phyloP scores from a whole-genome alignment of 768 basidiomycete genomes.

The Collybia sordida region DNA sequence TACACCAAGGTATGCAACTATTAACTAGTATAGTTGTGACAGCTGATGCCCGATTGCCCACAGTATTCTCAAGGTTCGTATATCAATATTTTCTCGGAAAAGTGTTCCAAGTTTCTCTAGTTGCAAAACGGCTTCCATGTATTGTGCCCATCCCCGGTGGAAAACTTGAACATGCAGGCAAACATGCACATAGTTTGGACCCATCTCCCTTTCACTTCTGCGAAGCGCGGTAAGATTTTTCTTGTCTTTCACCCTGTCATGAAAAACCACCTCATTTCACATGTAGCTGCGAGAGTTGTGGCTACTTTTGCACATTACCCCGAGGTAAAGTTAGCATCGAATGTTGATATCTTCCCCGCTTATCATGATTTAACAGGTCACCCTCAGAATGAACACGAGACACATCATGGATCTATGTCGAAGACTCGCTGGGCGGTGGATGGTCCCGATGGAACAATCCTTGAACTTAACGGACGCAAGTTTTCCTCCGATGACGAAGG shows the following conservation, averaged over 20 bases:
- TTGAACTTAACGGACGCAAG: conserved; percentile 56
- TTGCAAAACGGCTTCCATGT: conserved; percentile 50
- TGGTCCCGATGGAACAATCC: conserved; percentile 42
- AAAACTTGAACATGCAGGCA: conserved; percentile 39
- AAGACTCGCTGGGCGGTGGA: conserved; percentile 57
- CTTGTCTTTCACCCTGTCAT: background rate
- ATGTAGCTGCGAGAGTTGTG: conserved; percentile 51
- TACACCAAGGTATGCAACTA: conserved; percentile 61
- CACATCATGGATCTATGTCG: conserved; percentile 64
- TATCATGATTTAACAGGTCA: conserved; percentile 40
- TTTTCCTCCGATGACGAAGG: conserved; percentile 56
- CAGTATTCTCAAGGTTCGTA: conserved; percentile 2
- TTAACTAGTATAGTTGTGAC: conserved; percentile 30
- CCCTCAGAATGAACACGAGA: conserved; percentile 60
- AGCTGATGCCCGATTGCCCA: background rate
- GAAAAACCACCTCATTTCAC: background rate
- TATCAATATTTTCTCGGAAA: too few relatives aligned
- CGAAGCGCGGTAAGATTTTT: conserved; percentile 37
- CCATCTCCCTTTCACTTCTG: conserved; percentile 52
- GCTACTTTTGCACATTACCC: conserved; percentile 59
- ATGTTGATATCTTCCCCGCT: too few relatives aligned
- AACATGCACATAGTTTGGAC: conserved; percentile 49
- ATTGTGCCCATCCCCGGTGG: conserved; percentile 45
- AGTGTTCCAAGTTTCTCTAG: too few relatives aligned
- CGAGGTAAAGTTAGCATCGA: conserved; percentile 42